Base-by-base conservation (phyloP, 2,329 filamentous ascomycete species). In the Dothidotthia symphoricarpi region DNA sequence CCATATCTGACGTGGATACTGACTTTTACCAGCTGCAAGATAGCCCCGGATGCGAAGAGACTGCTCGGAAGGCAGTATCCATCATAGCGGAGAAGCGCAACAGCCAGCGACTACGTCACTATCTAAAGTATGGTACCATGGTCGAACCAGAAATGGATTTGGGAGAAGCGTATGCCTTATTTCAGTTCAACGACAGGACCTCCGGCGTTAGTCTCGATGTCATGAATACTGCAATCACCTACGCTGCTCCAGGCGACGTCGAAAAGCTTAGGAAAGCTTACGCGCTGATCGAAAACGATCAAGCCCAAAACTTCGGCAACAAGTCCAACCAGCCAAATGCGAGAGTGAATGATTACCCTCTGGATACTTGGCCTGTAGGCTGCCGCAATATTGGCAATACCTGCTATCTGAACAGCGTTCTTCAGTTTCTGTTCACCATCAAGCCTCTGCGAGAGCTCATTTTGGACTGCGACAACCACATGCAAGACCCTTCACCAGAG, bases 361-460 rank as follows among this genome's bases (percentile, higher is more conserved):
- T 65, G 69, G 31, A 73, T 2, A 47, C 78, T 19, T 82, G 87
- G 65, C 93, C 93, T 0, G 86, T 95, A 15, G 93, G 93, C 0
- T 76, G 97, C 5, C 79, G 83, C 47, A 98, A 97, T 54, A 95
- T 97, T 40, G 90, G 93, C 42, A 98, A 98, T 59, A 98, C 94
- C 0, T 98, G 93, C 65, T 98, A 98, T 58, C 76, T 98, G 37
- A 98, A 98, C 72, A 97, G 91, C 68, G 78, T 98, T 32, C 75
- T 98, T 8, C 93, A 98, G 57, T 97, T 95, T 61, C 85, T 96
- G 51, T 96, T 95, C 63, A 94, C 90, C 0, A 80, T 97, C 38
- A 84, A 82, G 45, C 82, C 87, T 2, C 75, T 97, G 19, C 81
- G 91, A 33, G 78, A 93, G 4, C 78, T 96, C 49, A 82, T 96